Base-by-base conservation (phyloP, 2,329 filamentous ascomycete species). In the Thelonectria discophora region DNA sequence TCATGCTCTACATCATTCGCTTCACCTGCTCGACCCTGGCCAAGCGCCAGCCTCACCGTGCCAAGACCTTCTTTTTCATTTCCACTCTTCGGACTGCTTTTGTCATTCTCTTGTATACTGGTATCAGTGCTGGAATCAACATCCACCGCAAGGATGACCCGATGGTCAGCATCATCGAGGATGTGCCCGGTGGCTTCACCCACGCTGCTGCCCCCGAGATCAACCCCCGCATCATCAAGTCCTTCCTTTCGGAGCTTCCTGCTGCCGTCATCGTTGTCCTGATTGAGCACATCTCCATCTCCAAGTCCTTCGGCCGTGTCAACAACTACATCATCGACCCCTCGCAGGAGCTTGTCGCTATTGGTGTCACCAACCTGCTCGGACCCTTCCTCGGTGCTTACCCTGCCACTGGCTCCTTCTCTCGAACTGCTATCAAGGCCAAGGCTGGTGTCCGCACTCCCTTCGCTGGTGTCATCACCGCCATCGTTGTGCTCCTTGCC, bases 381-480 rank as follows among this genome's bases (percentile, higher is more conserved):
- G 90, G 88, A 17, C 89, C 91, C 10, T 94, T 95, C 80, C 80
- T 94, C 1, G 91, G 93, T 53, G 92, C 83, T 2, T 97, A 96
- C 69, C 92, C 93, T 4, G 91, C 92, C 0, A 97, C 93, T 11
- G 93, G 93, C 6, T 96, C 93, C 2, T 97, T 97, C 82, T 94
- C 91, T 8, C 88, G 93, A 63, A 97, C 93, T 20, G 93, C 93
- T 52, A 96, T 97, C 81, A 96, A 96, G 78, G 92, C 93, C n/a
- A 97, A 97, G 79, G 92, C 93, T 55, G 93, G 93, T 74, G 93
- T 96, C 2, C 88, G 93, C 43, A 97, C 92, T 5, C 93, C 93
- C 1, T 87, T 96, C 58, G 93, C 91, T 34, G 93, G 93, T 82
- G 86, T 94, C 48, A 92, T 96, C 64, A 97, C 93, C 11, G 93